phyloP scores from a whole-genome alignment of 805 yeast genomes.

The Candida yuanshanica region DNA sequence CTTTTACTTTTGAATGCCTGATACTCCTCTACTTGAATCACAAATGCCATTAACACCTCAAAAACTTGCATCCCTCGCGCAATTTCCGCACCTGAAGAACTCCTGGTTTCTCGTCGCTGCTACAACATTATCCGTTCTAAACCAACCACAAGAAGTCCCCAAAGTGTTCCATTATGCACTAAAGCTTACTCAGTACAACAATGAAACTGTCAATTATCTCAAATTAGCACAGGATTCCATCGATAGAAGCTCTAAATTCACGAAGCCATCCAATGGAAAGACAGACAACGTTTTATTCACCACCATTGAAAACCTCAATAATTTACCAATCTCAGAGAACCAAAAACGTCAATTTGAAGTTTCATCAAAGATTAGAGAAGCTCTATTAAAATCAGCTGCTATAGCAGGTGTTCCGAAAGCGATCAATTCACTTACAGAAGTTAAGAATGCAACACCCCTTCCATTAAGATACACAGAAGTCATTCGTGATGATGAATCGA shows the following conservation, averaged over 20 bases:
- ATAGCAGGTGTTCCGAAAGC: slow-evolving; percentile 80
- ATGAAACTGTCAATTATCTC: neutral
- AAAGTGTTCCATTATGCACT: slow-evolving; percentile 65
- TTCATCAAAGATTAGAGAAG: slow-evolving; percentile 64
- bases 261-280: slow-evolving; percentile 8
- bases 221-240: slow-evolving; percentile 13
- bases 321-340: neutral
- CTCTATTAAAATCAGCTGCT: slow-evolving; percentile 72
- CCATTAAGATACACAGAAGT: slow-evolving; percentile 31
- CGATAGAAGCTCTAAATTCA: slow-evolving; percentile 16
- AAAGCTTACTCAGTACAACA: slow-evolving; percentile 19
- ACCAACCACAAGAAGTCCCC: slow-evolving; percentile 78
- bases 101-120: slow-evolving; percentile 80
- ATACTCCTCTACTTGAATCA: neutral
- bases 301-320: slow-evolving; percentile 17
- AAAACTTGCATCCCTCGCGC: slow-evolving; percentile 46
- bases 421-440: slow-evolving; percentile 66
- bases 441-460: slow-evolving; percentile 61
- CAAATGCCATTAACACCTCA: slow-evolving; percentile 42
- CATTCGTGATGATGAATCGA: slow-evolving; percentile 27
- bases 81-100: slow-evolving; percentile 47
- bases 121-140: slow-evolving; percentile 74
- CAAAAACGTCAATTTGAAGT: slow-evolving; percentile 22
- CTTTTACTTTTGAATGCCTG: no score
- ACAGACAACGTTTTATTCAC: slow-evolving; percentile 10